Base-by-base conservation (phyloP, 2,329 filamentous ascomycete species). In the Fusarium sp. region DNA sequence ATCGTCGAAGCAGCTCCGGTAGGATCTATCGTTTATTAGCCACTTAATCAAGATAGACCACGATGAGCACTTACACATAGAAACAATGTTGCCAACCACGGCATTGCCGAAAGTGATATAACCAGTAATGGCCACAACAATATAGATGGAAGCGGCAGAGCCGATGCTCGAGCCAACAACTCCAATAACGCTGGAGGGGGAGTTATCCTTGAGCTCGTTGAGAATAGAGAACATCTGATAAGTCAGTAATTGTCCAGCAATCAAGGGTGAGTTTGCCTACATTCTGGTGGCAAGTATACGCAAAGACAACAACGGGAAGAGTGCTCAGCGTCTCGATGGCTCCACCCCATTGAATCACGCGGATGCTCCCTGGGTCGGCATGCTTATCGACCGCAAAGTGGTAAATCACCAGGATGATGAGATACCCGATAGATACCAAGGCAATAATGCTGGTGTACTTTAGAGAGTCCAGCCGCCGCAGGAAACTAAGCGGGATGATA, bases 221-320 rank as follows among this genome's bases (percentile, higher is more conserved):
- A 99, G 85, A 74, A 99, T 97, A 12, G 96, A 98, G 81, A 99
- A 99, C 96, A 99, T 99, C 94, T 96, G 75, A 33, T 1, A 16
- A 10, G 24, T 64, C 64, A 77, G 61, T 65, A 22, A 33, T 22
- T 38, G 22, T 22, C 44, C 17, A 44, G 8, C 16, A 17, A 17
- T 14, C 6, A 33, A 29, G 8, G 27, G 6, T 11, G 6, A 35
- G 17, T 38, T 58, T 22, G 35, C 90, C 74, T 84, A 96, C 94
- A 81, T 99, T 99, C 80, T 99, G 96, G 83, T 99, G 96, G 81
- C 96, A 99, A 1, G 96, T 99, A 81, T 98, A 99, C n/a, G 96
- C 96, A 86, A 99, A 99, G 3, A 99, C 94, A 65, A 98, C 95
- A 62, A 99, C 95, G 0, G 96, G 96, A 73, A 99, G 90, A 71